Evolutionary conservation across 169 alveolate genomes (phyloP), one percentile per base, ranked within the genome.

Genomic region (Cardiosporidium cionae): DNA sequence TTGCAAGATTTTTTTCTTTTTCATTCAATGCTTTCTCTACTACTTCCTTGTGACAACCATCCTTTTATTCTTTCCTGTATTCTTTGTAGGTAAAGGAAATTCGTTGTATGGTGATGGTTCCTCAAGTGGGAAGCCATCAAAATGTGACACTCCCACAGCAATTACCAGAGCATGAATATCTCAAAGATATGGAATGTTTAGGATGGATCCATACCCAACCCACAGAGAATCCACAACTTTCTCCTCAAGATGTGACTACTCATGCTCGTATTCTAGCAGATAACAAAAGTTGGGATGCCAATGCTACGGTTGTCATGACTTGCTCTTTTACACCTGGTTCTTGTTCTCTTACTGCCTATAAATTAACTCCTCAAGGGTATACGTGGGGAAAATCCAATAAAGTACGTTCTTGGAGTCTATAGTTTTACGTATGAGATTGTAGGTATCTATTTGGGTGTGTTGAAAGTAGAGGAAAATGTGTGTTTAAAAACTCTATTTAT

Each of bases 141-240:
- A 76, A 86, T 66, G 93, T 93, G 1, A 92, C 95, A 16, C 81
- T 94, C 68, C 97, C 99, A 9, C 87, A 88, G 68, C 87, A 86
- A 65, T 65, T 93, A 65, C 99, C 99, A 3, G 94, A 93, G 16
- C 96, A 93, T 69, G 92, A 90, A 66, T 91, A 93, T 77, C 80
- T 96, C 66, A 76, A 89, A 52, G 97, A 95, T 70, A 81, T 97
- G 74, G 99, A 95, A 77, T 97, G 98, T 5, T 82, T 97, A 36
- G 99, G 99, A 0, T 95, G 99, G 98, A 85, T 97, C 73, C 98
- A 96, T 83, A 96, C 99, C 65, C 91, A 93, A 54, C 96, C 99
- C 0, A 83, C 82, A 68, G 99, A 96, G 70, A 22, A 25, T n/a
- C 68, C 74, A 16, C 70, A 63, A 36, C 70, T 63, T 28, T 65